Percentiles rank a stretch among this genome's conserved stretches.
Evolutionary conservation across 208 protist species (phyloP).

Genomic region (Crithidia brevicula): DNA sequence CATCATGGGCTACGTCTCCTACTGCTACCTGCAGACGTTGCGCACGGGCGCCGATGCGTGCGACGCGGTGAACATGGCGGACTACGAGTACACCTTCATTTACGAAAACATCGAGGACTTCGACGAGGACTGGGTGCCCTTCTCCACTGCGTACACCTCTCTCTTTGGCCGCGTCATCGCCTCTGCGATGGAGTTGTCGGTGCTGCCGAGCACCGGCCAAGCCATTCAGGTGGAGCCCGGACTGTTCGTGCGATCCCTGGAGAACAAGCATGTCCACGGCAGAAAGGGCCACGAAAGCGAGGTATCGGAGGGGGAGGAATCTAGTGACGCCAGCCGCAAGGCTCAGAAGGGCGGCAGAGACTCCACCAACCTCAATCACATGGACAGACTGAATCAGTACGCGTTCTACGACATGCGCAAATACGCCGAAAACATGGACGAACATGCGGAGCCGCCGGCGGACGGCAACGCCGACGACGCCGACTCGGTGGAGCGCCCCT

Average conservation of each 20-base stretch:
- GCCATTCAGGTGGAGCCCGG: conserved; percentile 82
- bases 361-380: background rate
- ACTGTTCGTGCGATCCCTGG: conserved; percentile 53
- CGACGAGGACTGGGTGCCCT: conserved; percentile 33
- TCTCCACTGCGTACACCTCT: conserved; percentile 24
- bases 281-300: conserved; percentile 10
- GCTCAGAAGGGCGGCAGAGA: background rate
- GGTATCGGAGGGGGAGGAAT: conserved; percentile 19
- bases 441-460: conserved; percentile 8
- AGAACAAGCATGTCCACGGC: conserved; percentile 2
- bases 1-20: conserved; percentile 34
- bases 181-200: conserved; percentile 37
- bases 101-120: conserved; percentile 19
- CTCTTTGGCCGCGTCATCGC: conserved; percentile 34
- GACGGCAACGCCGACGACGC: conserved; percentile 18
- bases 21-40: conserved; percentile 30
- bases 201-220: conserved; percentile 44
- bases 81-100: conserved; percentile 34
- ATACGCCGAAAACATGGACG: conserved; percentile 27
- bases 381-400: conserved; percentile 28
- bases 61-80: conserved; percentile 23
- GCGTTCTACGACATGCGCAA: conserved; percentile 36
- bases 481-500: conserved; percentile 24
- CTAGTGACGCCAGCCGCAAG: background rate
- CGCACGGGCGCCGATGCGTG: conserved; percentile 15